Percentiles rank a stretch among this genome's conserved stretches.
Evolutionary conservation across 2,329 filamentous ascomycete species (phyloP).

Genomic region (Phaeosphaeria sp.): DNA sequence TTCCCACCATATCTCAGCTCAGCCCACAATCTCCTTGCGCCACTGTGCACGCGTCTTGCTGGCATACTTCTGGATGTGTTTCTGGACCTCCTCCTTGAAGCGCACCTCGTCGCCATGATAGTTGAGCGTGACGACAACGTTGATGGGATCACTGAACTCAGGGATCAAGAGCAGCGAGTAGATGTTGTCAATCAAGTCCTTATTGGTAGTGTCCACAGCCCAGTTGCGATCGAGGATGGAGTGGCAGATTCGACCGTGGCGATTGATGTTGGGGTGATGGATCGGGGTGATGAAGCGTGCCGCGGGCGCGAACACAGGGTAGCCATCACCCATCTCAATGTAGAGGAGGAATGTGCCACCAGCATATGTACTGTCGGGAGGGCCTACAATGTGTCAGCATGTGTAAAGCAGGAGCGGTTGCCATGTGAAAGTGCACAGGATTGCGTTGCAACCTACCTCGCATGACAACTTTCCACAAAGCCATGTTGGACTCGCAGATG

Average conservation of each 20-base stretch:
- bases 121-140: conserved; percentile 40
- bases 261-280: too few species aligned
- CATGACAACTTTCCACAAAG: too few species aligned
- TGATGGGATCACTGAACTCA: conserved; percentile 38
- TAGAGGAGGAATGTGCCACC: too few species aligned
- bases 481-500: too few species aligned
- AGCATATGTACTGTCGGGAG: too few species aligned
- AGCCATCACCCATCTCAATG: too few species aligned
- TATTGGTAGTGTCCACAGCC: conserved; percentile 43
- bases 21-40: conserved; percentile 21
- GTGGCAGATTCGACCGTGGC: conserved; percentile 48
- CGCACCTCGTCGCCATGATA: conserved; percentile 43
- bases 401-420: too few species aligned
- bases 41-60: conserved; percentile 35
- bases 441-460: too few species aligned
- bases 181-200: conserved; percentile 42
- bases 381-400: too few species aligned
- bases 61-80: conserved; percentile 38
- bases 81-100: conserved; percentile 37
- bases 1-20: background rate
- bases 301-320: too few species aligned
- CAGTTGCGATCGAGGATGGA: conserved; percentile 45
- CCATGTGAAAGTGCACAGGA: too few species aligned
- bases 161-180: conserved; percentile 45
- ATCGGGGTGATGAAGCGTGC: too few species aligned